These are phyloP conservation scores for Beta macrorhiza DNA, from an alignment of 179 eudicot genomes.

Conservation along the genomic window DNA sequence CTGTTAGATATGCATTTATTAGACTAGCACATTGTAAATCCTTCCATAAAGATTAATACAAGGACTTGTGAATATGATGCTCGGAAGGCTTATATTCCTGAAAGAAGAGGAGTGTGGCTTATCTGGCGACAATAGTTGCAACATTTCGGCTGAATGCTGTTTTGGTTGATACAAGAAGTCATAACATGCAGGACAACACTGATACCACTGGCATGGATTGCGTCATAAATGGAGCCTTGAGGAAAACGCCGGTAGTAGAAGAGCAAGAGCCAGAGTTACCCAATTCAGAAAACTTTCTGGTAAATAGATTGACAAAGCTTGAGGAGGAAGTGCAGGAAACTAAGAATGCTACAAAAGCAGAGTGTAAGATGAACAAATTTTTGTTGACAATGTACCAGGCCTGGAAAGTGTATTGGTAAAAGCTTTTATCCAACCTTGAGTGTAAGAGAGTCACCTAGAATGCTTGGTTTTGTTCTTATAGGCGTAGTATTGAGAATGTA, in stretches of 20 bases:
- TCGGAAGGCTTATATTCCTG: constrained; percentile 68
- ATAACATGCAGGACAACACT: constrained; percentile 22
- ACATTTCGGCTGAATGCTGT: constrained; percentile 91
- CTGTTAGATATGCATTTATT: constrained; percentile 67
- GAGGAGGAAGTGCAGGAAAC: constrained; percentile 85
- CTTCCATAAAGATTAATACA: constrained; percentile 63
- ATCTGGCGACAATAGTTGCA: constrained; percentile 90
- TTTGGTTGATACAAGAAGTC: constrained; percentile 49
- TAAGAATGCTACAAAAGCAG: constrained; percentile 50
- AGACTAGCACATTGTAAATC: constrained; percentile 68
- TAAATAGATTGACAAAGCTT: constrained; percentile 69
- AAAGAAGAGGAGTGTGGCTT: constrained; percentile 86
- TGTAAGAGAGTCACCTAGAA: too few relatives aligned
- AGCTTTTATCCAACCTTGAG: constrained; percentile 56
- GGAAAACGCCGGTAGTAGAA: constrained; percentile 37
- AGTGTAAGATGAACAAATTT: constrained; percentile 31
- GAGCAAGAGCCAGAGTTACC: constrained; percentile 52
- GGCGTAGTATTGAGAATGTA: too few relatives aligned
- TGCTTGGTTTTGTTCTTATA: too few relatives aligned
- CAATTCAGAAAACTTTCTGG: constrained; percentile 76
- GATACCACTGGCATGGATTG: constrained; percentile 29
- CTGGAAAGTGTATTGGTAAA: constrained; percentile 51
- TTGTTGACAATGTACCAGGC: constrained; percentile 32
- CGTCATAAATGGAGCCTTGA: constrained; percentile 27
- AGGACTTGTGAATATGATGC: constrained; percentile 73